Conservation (phyloP, 2,329 filamentous ascomycete species). For the Penicillium concentricum region DNA sequence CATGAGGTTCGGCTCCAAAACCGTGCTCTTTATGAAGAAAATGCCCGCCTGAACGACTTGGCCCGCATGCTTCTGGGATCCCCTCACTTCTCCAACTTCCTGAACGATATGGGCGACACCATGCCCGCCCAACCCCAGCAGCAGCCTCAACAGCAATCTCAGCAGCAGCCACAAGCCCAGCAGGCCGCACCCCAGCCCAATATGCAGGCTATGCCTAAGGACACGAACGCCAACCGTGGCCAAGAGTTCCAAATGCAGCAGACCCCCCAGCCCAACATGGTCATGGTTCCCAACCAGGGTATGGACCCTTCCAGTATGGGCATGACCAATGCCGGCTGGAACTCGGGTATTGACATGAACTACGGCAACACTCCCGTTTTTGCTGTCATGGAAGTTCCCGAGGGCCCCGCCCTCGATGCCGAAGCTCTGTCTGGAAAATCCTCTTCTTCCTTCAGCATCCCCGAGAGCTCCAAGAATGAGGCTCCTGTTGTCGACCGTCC, state of each 20-base stretch:
- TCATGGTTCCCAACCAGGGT: conserved; percentile 76
- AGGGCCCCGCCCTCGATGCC: conserved; percentile 61
- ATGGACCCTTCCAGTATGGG: conserved; percentile 70
- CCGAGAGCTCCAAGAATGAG: conserved; percentile 51
- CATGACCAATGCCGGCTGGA: conserved; percentile 49
- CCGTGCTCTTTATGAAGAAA: conserved; percentile 77
- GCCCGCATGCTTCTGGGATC: conserved; percentile 80
- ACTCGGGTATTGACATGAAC: conserved; percentile 47
- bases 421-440: conserved; percentile 70
- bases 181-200: conserved; percentile 40
- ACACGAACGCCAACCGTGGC: conserved; percentile 60
- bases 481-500: conserved; percentile 48
- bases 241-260: conserved; percentile 61
- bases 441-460: conserved; percentile 52
- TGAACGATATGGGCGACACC: conserved; percentile 68
- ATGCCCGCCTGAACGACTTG: conserved; percentile 73
- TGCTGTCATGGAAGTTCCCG: conserved; percentile 68
- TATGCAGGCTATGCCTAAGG: conserved; percentile 59
- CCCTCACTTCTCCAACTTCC: conserved; percentile 76
- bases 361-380: conserved; percentile 54
- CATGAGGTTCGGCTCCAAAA: conserved; percentile 80
- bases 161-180: conserved; percentile 41
- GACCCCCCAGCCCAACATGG: conserved; percentile 67
- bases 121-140: conserved; percentile 43
- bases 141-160: conserved; percentile 36